phyloP scores from a whole-genome alignment of 331 rosid species.

The Arachis monticola region DNA sequence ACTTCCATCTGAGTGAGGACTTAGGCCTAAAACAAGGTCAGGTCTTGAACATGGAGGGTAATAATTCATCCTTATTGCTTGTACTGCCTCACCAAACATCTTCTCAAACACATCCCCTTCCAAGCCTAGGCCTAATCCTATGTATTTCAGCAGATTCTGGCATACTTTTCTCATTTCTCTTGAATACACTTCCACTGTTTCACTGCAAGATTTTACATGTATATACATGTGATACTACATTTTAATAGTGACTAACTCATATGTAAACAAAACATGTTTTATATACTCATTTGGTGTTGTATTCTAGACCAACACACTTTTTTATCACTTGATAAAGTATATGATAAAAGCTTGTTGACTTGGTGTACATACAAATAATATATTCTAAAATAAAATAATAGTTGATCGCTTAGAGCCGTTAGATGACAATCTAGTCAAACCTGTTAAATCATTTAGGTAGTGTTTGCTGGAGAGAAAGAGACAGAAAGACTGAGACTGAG shows the following conservation, averaged over 20 bases:
- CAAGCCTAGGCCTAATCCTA: conserved; percentile 74
- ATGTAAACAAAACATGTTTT: background rate
- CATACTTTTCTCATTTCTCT: conserved; percentile 68
- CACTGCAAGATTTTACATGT: conserved; percentile 52
- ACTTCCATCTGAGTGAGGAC: conserved; percentile 99
- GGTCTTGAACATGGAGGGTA: conserved; percentile 95
- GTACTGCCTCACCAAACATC: conserved; percentile 87
- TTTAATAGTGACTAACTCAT: background rate
- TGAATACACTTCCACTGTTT: conserved; percentile 82
- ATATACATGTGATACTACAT: background rate
- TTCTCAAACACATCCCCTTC: conserved; percentile 59
- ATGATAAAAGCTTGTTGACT: too few species aligned
- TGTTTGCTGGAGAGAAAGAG: too few species aligned
- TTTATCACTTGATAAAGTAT: too few species aligned
- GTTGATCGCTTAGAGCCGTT: too few species aligned
- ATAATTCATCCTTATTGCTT: conserved; percentile 96
- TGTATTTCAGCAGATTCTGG: conserved; percentile 61
- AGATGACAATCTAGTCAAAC: too few species aligned
- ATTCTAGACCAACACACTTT: too few species aligned
- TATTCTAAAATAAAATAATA: too few species aligned
- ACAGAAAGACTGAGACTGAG: too few species aligned
- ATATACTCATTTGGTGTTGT: too few species aligned
- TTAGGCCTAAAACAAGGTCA: conserved; percentile 94
- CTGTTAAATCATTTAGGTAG: too few species aligned
- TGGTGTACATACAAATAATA: too few species aligned